Base-by-base conservation (phyloP, 1,284 basidiomycete genomes). In the Boletus subluridellus region DNA sequence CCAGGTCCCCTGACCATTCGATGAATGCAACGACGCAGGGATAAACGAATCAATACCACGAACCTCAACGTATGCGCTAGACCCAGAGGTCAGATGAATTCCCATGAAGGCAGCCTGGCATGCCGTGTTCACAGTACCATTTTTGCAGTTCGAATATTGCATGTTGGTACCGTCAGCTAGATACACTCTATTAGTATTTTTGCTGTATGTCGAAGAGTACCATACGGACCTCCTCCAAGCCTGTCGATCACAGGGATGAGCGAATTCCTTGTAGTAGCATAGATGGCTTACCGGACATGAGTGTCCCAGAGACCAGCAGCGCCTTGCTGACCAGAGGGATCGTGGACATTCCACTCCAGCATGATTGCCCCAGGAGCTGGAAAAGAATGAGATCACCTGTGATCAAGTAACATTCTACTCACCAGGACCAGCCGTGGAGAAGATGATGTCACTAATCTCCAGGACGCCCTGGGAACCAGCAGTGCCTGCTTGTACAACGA, bases 291-390 rank as follows among this genome's bases (percentile, higher is more conserved):
- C 62, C 64, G 59, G 26, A 69, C 66, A 64, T 85, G 82, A 26
- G 76, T 78, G 60, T 85, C 83, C 82, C 83, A 85, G 58, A 81
- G 76, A 14, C 82, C 84, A n/a, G 78, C 80, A 0, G 76, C 78
- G 21, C 78, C 84, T 65, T 82, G 78, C 58, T 78, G 73, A 38
- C 76, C 79, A 4, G 74, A 56, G 1, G 77, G 76, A 50, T 82
- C 80, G 41, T 76, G 75, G 21, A 82, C 75, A 63, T 86, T 85
- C 84, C 84, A 86, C 63, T 85, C 80, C 28, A 83, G 66, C 24
- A 84, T 67, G 58, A 85, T 78, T 1, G 84, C 84, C 28, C 84
- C 84, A 8, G 80, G 73, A 26, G 82, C 79, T 73, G 61, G 58
- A 39, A 52, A 5, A 10, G 0, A 21, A 24, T 39, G 32, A 52